phyloP scores from a whole-genome alignment of 2,329 filamentous ascomycete genomes.

The Celoporthe dispersa region DNA sequence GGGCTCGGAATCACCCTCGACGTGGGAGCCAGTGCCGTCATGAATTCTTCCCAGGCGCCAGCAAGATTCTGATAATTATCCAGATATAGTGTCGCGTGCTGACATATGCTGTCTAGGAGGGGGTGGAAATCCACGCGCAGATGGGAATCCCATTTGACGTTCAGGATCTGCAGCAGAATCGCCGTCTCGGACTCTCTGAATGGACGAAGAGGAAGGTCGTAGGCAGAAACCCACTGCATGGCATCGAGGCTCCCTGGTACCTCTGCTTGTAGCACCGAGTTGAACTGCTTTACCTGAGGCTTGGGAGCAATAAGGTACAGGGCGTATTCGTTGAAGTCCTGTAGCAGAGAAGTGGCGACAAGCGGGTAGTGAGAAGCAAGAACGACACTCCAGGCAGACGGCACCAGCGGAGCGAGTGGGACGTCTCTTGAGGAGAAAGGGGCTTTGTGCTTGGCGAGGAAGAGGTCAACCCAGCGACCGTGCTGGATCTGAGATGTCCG shows the following conservation, averaged over 20 bases:
- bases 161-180: conserved; percentile 1
- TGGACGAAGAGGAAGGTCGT: not conserved
- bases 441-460: conserved; percentile 16
- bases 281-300: conserved; percentile 12
- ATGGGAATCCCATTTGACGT: not conserved
- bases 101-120: conserved; percentile 3
- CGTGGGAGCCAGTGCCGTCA: not conserved
- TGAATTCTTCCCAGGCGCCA: not conserved
- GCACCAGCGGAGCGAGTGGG: conserved; percentile 5
- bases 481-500: conserved; percentile 18
- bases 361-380: conserved; percentile 4
- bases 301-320: conserved; percentile 9
- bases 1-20: not conserved
- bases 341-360: conserved; percentile 6
- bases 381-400: not conserved
- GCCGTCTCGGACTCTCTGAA: not conserved
- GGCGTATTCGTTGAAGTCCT: conserved; percentile 12
- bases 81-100: conserved; percentile 15
- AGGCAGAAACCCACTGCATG: conserved; percentile 13
- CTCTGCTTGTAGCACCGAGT: not conserved
- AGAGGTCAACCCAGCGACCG: conserved; percentile 16
- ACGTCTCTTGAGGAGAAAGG: not conserved
- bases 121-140: not conserved
- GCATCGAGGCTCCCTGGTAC: conserved; percentile 5
- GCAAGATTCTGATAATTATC: conserved; percentile 8